A percentile compares a stretch with the other conserved stretches of the same genome.
These are phyloP conservation scores for Volvox reticuliferus DNA, from an alignment of 139 green algal genomes.

Conservation along the genomic window DNA sequence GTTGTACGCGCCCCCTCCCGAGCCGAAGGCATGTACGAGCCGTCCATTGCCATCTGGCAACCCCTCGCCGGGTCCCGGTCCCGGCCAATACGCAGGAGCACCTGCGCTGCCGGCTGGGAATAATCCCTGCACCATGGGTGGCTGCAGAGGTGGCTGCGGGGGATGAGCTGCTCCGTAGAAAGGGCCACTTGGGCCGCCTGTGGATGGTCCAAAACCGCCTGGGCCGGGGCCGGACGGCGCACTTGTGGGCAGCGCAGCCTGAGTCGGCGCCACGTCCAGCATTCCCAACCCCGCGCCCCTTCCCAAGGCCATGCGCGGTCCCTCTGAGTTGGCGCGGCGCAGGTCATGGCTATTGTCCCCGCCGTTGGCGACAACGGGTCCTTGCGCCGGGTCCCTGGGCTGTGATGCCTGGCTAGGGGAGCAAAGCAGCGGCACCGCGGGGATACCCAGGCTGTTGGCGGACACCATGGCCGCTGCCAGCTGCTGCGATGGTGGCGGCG, in stretches of 20 bases:
- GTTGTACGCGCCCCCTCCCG: neutral
- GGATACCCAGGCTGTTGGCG: neutral
- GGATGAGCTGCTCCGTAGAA: neutral
- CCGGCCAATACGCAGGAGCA: neutral
- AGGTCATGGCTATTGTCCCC: slow-evolving; percentile 8
- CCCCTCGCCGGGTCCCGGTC: neutral
- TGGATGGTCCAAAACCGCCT: neutral
- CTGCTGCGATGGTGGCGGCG: neutral
- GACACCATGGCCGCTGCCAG: slow-evolving; percentile 39
- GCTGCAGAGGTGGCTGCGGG: neutral
- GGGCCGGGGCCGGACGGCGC: neutral
- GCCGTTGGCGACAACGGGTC: neutral
- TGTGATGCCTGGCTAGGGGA: neutral
- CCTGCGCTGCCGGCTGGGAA: neutral
- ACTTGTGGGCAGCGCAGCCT: neutral
- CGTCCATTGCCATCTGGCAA: neutral
- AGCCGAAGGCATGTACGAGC: neutral
- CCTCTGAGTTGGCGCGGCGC: slow-evolving; percentile 33
- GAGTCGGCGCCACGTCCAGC: neutral
- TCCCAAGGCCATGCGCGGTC: neutral
- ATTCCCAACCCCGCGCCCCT: neutral
- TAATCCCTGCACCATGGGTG: slow-evolving; percentile 15
- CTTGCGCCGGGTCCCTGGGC: neutral
- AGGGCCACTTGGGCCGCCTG: neutral
- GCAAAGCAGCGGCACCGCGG: neutral